These are phyloP conservation scores for Chalara sp. DNA, from an alignment of 2,329 filamentous ascomycete genomes.

Conservation along the genomic window DNA sequence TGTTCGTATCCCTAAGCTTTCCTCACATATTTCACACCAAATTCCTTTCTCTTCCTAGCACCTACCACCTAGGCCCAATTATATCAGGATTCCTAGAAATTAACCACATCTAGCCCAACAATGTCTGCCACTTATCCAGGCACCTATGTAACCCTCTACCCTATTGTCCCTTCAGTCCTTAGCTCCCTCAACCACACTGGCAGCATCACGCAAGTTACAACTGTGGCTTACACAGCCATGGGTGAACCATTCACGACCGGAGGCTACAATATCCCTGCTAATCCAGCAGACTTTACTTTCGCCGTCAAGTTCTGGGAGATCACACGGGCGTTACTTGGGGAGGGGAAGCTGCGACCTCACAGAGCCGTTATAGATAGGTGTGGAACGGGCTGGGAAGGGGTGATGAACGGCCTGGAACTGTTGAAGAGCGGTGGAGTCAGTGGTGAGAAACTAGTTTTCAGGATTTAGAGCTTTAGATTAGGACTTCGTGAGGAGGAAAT, in stretches of 20 bases:
- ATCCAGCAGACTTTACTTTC: constrained; percentile 11
- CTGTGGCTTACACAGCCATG: neutral
- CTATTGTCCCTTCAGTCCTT: no score
- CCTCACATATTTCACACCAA: no score
- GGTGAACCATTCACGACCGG: neutral
- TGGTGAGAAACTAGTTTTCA: constrained; percentile 14
- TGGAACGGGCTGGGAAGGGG: constrained; percentile 3
- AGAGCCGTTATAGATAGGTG: neutral
- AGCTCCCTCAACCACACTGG: neutral
- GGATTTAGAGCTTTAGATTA: neutral
- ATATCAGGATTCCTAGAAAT: no score
- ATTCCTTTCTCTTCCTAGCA: no score
- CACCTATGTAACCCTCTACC: no score
- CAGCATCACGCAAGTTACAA: neutral
- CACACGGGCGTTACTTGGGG: constrained; percentile 9
- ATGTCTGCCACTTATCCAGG: no score
- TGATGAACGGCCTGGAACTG: constrained; percentile 8
- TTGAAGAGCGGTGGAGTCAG: constrained; percentile 4
- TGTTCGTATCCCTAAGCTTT: constrained; percentile 18
- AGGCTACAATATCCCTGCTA: constrained; percentile 3
- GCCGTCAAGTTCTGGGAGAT: constrained; percentile 7
- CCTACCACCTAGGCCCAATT: no score
- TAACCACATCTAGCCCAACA: no score
- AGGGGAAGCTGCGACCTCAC: constrained; percentile 10
- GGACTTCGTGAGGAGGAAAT: no score